Evolutionary conservation across 495 filamentous ascomycete species (phyloP), one percentile per base, ranked within the genome.

Genomic region (Penicillium paradoxum): DNA sequence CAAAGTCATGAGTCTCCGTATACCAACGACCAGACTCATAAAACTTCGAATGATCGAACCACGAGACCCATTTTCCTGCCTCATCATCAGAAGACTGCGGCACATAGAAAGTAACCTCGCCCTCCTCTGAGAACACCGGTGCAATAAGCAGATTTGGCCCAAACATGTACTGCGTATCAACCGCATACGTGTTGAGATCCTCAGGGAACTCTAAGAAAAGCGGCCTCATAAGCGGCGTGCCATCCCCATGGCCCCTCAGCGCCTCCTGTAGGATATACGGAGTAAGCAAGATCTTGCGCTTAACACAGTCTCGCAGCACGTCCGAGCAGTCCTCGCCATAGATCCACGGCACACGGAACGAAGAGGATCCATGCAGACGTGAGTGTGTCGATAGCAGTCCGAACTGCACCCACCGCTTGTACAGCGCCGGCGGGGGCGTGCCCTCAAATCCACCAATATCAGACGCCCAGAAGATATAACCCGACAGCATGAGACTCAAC

Each of bases 381-480:
- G 79, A 84, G 63, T 88, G 84, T 0, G 79, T 81, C 56, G 82
- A 87, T 13, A 89, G 63, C 0, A 88, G 74, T 0, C 86, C 84
- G 54, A 88, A 87, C 4, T 84, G 83, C 6, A 88, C 83, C 85
- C 85, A 89, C 30, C 86, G 80, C 65, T 88, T 89, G 65, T 89
- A 89, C 53, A 88, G 79, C 62, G 81, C 81, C 0, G 84, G 79
- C 6, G 79, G 74, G 8, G 85, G 85, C 9, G 72, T 79, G 2
- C 84, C 86, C 58, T 88, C 85, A 59, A 88, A 89, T 14, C 85
- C 85, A 32, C 85, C 85, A 52, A 89, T 89, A 62, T 88, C 85
- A 41, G 78, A 77, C 19, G 77, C 79, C 83, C 84, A 87, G 71
- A 86, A 88, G 30, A 83, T 73, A 63, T 82, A 88, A 5, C 85